Percentiles rank a stretch among this genome's conserved stretches.
These are phyloP conservation scores for Sphagnurus paluster DNA, from an alignment of 1,284 basidiomycete species.

Conservation along the genomic window DNA sequence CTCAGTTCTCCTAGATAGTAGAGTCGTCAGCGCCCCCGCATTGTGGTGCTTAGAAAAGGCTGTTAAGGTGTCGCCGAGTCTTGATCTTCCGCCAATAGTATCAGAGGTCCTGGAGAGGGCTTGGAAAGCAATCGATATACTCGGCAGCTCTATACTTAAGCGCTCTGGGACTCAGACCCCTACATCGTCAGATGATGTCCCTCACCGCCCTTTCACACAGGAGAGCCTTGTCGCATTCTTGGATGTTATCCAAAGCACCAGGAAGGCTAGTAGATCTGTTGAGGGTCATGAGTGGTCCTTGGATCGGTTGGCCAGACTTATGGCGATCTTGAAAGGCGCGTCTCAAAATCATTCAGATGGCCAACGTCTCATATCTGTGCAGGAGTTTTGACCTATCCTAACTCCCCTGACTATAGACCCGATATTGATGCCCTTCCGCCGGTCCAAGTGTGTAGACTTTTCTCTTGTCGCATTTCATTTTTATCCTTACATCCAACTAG, in stretches of 20 bases:
- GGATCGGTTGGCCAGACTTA: conserved; percentile 62
- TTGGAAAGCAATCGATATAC: conserved; percentile 71
- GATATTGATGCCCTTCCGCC: conserved; percentile 86
- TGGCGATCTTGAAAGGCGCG: conserved; percentile 75
- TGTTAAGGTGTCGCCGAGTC: conserved; percentile 51
- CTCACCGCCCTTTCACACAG: conserved; percentile 71
- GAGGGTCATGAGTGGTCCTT: conserved; percentile 65
- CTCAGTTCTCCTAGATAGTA: conserved; percentile 68
- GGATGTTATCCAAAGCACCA: conserved; percentile 66
- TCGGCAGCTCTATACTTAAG: conserved; percentile 58
- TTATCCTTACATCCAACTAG: conserved; percentile 37
- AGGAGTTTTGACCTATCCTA: conserved; percentile 80
- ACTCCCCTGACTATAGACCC: conserved; percentile 83
- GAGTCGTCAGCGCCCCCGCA: conserved; percentile 75
- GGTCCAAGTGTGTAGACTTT: conserved; percentile 59
- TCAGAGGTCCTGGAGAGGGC: conserved; percentile 55
- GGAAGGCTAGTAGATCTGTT: conserved; percentile 47
- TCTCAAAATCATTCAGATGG: conserved; percentile 23
- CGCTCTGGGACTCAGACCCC: conserved; percentile 28
- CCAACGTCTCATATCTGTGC: background rate
- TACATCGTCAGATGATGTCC: conserved; percentile 22
- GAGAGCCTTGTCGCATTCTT: conserved; percentile 83
- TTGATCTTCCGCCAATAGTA: conserved; percentile 41
- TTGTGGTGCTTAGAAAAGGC: conserved; percentile 82
- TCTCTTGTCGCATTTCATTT: background rate